Percentiles rank a stretch among this genome's conserved stretches.
These are phyloP conservation scores for Fusarium sp. DNA, from an alignment of 2,329 filamentous ascomycete species.

Conservation along the genomic window DNA sequence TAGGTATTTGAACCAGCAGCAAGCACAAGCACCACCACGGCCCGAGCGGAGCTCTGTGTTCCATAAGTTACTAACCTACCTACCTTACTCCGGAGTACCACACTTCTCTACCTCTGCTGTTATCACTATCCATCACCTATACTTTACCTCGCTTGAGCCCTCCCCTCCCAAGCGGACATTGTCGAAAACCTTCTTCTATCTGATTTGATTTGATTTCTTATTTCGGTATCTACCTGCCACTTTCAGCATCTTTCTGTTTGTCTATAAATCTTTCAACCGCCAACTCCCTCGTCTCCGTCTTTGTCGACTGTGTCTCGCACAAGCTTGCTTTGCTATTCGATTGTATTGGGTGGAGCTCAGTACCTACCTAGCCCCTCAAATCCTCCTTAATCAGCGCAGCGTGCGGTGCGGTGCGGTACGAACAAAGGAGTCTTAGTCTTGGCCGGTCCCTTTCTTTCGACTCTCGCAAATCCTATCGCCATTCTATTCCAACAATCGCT, in stretches of 20 bases:
- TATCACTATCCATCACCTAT: slow-evolving; percentile 18
- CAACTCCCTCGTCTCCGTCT: neutral
- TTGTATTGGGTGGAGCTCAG: slow-evolving; percentile 41
- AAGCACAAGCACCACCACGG: slow-evolving; percentile 36
- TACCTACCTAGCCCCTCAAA: slow-evolving; percentile 35
- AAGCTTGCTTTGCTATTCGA: slow-evolving; percentile 29
- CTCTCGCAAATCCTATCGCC: slow-evolving; percentile 15
- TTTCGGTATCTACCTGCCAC: slow-evolving; percentile 2
- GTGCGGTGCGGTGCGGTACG: slow-evolving; percentile 12
- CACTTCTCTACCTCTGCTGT: neutral
- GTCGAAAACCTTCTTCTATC: slow-evolving; percentile 16
- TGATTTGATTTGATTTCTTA: neutral
- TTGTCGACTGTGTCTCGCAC: slow-evolving; percentile 21
- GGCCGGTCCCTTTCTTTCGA: slow-evolving; percentile 42
- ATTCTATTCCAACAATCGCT: slow-evolving; percentile 26
- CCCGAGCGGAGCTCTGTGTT: slow-evolving; percentile 47
- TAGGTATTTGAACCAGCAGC: slow-evolving; percentile 46
- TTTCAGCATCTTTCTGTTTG: slow-evolving; percentile 13
- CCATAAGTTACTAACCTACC: slow-evolving; percentile 4
- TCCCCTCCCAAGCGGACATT: slow-evolving; percentile 14
- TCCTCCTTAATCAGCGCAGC: slow-evolving; percentile 42
- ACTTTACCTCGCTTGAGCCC: slow-evolving; percentile 16
- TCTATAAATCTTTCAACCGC: slow-evolving; percentile 23
- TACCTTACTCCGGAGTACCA: no score
- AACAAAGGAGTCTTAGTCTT: slow-evolving; percentile 46